These are phyloP conservation scores for Pneumocystis sp. DNA, from an alignment of 1,139 yeast species.

Conservation along the genomic window DNA sequence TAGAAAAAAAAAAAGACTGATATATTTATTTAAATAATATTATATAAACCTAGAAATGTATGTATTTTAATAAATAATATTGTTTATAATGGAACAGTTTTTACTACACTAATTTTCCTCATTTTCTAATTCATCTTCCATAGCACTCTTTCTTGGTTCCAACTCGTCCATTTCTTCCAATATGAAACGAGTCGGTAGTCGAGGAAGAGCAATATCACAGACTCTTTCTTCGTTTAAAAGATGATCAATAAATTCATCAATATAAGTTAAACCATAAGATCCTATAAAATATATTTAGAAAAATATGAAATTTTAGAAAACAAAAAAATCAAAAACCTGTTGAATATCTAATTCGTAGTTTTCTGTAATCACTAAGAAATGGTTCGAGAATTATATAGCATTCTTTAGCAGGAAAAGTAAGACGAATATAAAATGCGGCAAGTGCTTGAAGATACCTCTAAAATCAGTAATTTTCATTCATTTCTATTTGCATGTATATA, in stretches of 20 bases:
- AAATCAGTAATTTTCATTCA: background rate
- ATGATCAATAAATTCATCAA: constrained; percentile 50
- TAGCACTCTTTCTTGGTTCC: constrained; percentile 25
- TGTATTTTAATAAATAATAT: background rate
- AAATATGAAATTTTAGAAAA: background rate
- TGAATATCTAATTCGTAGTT: constrained; percentile 27
- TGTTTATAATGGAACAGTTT: constrained; percentile 11
- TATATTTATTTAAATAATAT: background rate
- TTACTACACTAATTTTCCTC: constrained; percentile 8
- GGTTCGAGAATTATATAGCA: constrained; percentile 41
- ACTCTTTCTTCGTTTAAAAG: constrained; percentile 37
- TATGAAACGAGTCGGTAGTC: constrained; percentile 32
- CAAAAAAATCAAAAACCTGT: background rate
- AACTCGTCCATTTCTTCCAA: constrained; percentile 29
- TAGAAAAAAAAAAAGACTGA: background rate
- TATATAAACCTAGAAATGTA: background rate
- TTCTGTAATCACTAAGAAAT: constrained; percentile 40
- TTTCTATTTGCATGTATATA: background rate
- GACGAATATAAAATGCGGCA: constrained; percentile 42
- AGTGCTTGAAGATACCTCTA: constrained; percentile 37
- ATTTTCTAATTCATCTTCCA: constrained; percentile 21
- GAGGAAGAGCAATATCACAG: constrained; percentile 46
- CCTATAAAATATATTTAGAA: constrained; percentile 18
- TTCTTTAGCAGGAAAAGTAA: constrained; percentile 33
- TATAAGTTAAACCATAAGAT: constrained; percentile 26